Base-by-base conservation (phyloP, 805 yeast genomes). In the Ogataea pini region DNA sequence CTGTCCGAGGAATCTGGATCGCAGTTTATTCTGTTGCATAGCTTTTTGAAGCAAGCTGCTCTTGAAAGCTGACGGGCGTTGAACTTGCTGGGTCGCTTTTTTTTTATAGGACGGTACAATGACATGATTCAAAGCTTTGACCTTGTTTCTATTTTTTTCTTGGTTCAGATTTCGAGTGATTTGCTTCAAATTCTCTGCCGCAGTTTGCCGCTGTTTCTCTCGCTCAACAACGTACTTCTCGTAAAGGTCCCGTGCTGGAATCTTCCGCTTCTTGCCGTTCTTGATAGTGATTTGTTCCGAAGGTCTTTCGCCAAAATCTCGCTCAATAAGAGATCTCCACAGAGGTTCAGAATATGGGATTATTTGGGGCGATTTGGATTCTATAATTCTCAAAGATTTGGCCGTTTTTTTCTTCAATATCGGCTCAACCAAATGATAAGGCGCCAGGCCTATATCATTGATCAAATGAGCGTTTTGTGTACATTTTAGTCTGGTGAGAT, bases 231-330 rank as follows among this genome's bases (percentile, higher is more conserved):
- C 49, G 52, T 77, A 78, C 46, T 55, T 57, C 37, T 63, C 57
- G 61, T 77, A 79, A 19, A 74, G 52, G 1, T 64, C 61, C 49
- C 71, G 66, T 20, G 72, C 63, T 17, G 75, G 71, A 64, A 71
- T 66, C 5, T 45, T 49, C 2, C 36, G 22, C 29, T 54, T 52
- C 27, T 51, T 48, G 14, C 61, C 63, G 27, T 50, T 48, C 39
- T 54, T 50, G 13, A 54, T 43, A 14, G 40, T 42, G 20, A 44
- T 25, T 36, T 47, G 55, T 9, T 49, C 56, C 2, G 48, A 14
- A 13, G 81, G 79, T 29, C 81, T 58, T 41, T 71, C 72, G 2
- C 76, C 70, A 51, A 79, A 79, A 56, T 78, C 83, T 47, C 73
- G 69, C 33, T 64, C 63, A 1, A 79, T 62, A 18, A 79, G 59